phyloP scores from a whole-genome alignment of 192 early-diverging fungal genomes.

The Backusella liffmaniae region DNA sequence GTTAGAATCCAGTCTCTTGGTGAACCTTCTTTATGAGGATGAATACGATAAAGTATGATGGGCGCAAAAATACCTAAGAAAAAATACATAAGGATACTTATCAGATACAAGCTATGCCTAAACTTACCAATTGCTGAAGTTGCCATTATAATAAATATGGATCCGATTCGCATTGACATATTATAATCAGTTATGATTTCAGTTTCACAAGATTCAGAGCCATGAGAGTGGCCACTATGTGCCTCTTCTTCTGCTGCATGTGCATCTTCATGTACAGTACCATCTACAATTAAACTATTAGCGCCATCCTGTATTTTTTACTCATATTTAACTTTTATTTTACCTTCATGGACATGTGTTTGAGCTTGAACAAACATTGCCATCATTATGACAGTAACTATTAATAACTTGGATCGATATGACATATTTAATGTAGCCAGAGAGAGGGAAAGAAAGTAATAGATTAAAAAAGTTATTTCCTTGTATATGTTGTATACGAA shows the following conservation, averaged over 20 bases:
- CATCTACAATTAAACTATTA: neutral
- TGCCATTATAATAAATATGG: conserved; percentile 31
- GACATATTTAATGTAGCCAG: neutral
- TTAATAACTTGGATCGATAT: neutral
- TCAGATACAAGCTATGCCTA: neutral
- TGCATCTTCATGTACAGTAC: neutral
- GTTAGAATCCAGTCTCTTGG: conserved; percentile 19
- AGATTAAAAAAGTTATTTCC: neutral
- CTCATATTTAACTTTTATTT: neutral
- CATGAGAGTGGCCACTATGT: neutral
- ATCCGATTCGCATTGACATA: conserved; percentile 25
- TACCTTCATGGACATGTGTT: conserved; percentile 7
- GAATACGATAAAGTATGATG: conserved; percentile 21
- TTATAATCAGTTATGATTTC: conserved; percentile 26
- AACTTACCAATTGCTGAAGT: conserved; percentile 31
- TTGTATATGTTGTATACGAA: neutral
- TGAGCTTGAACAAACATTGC: neutral
- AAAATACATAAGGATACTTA: neutral
- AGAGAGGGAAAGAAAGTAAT: neutral
- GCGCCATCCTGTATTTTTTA: neutral
- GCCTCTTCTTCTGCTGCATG: neutral
- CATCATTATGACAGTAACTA: neutral
- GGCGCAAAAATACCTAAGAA: conserved; percentile 28
- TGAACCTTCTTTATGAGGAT: conserved; percentile 7
- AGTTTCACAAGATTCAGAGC: neutral